Base-by-base conservation (phyloP, 768 basidiomycete species). In the Plicaturopsis crispa region DNA sequence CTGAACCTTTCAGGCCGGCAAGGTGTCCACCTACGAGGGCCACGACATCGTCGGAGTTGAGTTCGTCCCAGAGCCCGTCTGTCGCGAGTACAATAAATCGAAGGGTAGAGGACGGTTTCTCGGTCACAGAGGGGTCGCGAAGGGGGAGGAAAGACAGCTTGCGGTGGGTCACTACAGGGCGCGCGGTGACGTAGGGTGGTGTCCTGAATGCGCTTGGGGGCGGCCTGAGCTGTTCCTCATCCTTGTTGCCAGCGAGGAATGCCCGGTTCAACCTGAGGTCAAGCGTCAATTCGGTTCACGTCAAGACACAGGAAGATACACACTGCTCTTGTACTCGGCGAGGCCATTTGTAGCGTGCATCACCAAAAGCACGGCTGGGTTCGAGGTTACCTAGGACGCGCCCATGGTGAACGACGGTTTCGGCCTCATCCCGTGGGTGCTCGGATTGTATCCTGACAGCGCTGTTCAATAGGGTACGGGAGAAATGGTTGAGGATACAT, bases 41-140 rank as follows among this genome's bases (percentile, higher is more conserved):
- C 33, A 93, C 90, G 7, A 87, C 87, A 42, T 93, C 88, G 46
- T 88, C 78, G 20, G 88, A 89, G 66, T 67, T 76, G 18, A 81
- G 59, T 44, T 76, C 66, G 51, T 82, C 79, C 82, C 84, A 90
- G 14, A 90, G 67, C 21, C 79, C 79, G 45, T 96, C 91, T 0
- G 91, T 96, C 2, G 91, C 91, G 32, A 96, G 75, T 33, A 96
- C 84, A 38, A 96, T 52, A 61, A 96, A 96, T 43, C 80, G 78
- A 17, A 79, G 57, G 11, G 69, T 45, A 42, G 58, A 38, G 44
- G 47, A 31, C 47, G 30, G 49, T 24, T 50, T 41, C 4, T 55
- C 43, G n/a, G 48, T 33, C 12, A 52, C 30, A 24, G 10, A 8
- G 26, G 44, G 17, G 38, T 53, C 50, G 19, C 41, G 36, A 20